Evolutionary conservation across 805 yeast species (phyloP).

Genomic region (Sporopachydermia quercuum): DNA sequence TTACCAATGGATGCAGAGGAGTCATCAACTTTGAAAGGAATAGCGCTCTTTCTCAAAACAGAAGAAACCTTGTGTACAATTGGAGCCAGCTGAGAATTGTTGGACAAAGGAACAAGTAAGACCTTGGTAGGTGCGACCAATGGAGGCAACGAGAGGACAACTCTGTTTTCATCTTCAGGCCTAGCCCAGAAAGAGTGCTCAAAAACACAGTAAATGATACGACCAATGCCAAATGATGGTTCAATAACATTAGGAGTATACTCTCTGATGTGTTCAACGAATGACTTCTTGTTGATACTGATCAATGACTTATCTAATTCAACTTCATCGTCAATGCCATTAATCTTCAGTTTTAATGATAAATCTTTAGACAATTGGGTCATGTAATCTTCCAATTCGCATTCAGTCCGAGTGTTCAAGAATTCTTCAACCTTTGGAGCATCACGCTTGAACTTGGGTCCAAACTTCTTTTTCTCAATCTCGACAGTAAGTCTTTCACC

Average conservation of each 20-base stretch:
- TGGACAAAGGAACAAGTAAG: conserved; percentile 83
- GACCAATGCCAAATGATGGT: conserved; percentile 98
- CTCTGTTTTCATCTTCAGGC: conserved; percentile 78
- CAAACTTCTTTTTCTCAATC: conserved; percentile 88
- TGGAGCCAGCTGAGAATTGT: conserved; percentile 67
- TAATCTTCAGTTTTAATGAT: conserved; percentile 50
- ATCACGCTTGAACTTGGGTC: conserved; percentile 94
- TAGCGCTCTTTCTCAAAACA: conserved; percentile 60
- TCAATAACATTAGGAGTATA: conserved; percentile 95
- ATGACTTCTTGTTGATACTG: conserved; percentile 60
- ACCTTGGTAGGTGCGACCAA: conserved; percentile 97
- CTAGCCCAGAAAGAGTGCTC: conserved; percentile 95
- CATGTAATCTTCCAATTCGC: conserved; percentile 66
- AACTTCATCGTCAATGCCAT: conserved; percentile 43
- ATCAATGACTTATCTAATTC: conserved; percentile 65
- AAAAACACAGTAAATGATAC: conserved; percentile 82
- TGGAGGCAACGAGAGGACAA: conserved; percentile 88
- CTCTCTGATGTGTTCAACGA: conserved; percentile 86
- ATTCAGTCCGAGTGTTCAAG: conserved; percentile 63
- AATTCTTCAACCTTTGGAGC: conserved; percentile 84
- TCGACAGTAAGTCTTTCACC: conserved; percentile 78
- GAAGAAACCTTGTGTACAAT: conserved; percentile 55
- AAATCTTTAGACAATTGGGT: conserved; percentile 48
- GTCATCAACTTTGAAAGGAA: conserved; percentile 93
- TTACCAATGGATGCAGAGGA: conserved; percentile 96